Evolutionary conservation across 768 basidiomycete genomes (phyloP), one percentile per base, ranked within the genome.

Genomic region (Mycena latifolia): DNA sequence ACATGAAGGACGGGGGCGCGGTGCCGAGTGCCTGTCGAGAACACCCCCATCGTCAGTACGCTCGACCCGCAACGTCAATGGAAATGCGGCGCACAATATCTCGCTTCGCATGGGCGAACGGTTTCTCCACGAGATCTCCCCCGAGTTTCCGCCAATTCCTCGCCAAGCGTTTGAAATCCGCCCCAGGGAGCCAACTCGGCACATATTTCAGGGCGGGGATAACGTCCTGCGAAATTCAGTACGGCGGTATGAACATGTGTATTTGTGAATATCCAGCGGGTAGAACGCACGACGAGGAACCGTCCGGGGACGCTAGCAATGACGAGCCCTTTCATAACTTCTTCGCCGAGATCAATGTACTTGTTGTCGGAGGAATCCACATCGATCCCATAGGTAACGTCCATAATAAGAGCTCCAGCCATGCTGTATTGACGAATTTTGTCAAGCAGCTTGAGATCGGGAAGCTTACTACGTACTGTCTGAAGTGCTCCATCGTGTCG

Each of bases 361-460:
- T 73, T 72, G 55, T 76, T 75, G 39, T 75, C 63, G 2, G 63
- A 39, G 6, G 53, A 61, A 2, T 58, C 58, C 29, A 77, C 72
- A 9, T 75, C 68, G 31, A 77, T 72, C 14, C 76, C 77, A 60
- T 78, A 77, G 1, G 77, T 63, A 18, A 71, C 69, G 24, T 61
- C 52, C 35, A 76, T 56, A 17, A 76, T 59, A 27, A 73, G 70
- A 4, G 68, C 71, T 12, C 69, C 76, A 0, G 75, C 63, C 48
- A 73, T 67, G 41, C 33, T 33, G 33, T 41, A 46, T 11, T 27
- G n/a, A 27, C 43, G 71, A 2, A 11, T 2, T 20, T 15, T 35
- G 28, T 43, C 24, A 17, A 25, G 14, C 22, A 25, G 17, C 3
- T 20, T 5, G n/a, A n/a, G 20, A n/a, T n/a, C 20, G 18, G 10